These are phyloP conservation scores for Shiraia bambusicola DNA, from an alignment of 2,329 filamentous ascomycete genomes.

Conservation along the genomic window DNA sequence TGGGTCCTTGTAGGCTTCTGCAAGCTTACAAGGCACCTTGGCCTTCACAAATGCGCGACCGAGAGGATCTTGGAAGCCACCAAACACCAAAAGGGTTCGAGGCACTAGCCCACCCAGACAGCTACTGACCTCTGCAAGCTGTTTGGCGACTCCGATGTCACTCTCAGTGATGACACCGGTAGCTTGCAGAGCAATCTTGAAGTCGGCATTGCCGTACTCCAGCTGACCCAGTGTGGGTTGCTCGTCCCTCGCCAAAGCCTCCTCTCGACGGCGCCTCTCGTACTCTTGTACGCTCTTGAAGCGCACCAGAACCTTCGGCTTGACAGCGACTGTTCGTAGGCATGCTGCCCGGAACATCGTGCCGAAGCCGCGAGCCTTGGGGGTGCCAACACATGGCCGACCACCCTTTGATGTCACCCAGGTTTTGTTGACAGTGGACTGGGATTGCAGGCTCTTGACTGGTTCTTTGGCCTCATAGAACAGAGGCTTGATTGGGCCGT, in stretches of 20 bases:
- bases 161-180: constrained; percentile 2
- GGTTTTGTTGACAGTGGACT: neutral
- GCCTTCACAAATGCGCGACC: neutral
- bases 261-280: constrained; percentile 8
- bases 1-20: constrained; percentile 4
- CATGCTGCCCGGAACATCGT: constrained; percentile 1
- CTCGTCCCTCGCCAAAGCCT: neutral
- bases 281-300: constrained; percentile 14
- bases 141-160: constrained; percentile 11
- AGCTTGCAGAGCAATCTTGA: constrained; percentile 10
- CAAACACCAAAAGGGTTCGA: constrained; percentile 10
- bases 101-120: neutral
- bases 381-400: neutral
- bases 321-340: constrained; percentile 3
- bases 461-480: constrained; percentile 4
- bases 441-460: constrained; percentile 1
- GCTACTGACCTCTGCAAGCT: constrained; percentile 4
- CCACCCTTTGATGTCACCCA: constrained; percentile 1
- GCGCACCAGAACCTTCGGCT: constrained; percentile 7
- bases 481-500: constrained; percentile 1
- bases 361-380: constrained; percentile 1
- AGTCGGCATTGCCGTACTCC: constrained; percentile 13
- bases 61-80: constrained; percentile 5
- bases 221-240: constrained; percentile 6
- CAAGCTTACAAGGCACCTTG: constrained; percentile 1